Percentiles rank a stretch among this genome's conserved stretches.
Conservation (phyloP, 148 eudicot genomes). For the Amaranthus cruentus region DNA sequence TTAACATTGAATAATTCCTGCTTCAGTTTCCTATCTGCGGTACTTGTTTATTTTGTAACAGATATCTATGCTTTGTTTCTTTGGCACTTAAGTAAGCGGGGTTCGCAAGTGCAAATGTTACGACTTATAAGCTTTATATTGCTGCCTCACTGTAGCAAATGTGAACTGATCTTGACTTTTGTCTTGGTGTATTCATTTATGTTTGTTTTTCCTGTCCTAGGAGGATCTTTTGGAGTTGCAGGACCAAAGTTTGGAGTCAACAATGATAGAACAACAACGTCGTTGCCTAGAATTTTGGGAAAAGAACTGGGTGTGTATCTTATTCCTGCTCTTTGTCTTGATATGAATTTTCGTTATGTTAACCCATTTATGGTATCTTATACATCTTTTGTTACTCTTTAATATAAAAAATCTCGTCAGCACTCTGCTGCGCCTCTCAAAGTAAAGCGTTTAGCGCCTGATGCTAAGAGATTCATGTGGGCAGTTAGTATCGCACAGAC, state of each 20-base stretch:
- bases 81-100: background rate
- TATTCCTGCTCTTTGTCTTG: constrained; percentile 10
- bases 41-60: background rate
- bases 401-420: constrained; percentile 33
- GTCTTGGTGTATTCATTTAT: background rate
- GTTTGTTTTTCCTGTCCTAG: constrained; percentile 34
- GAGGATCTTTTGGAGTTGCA: constrained; percentile 92
- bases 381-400: background rate
- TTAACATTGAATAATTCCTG: background rate
- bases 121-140: background rate
- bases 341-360: constrained; percentile 1
- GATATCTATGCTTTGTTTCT: background rate
- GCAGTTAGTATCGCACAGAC: constrained; percentile 88
- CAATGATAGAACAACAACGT: constrained; percentile 55
- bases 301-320: constrained; percentile 80
- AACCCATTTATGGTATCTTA: background rate
- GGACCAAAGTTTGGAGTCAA: constrained; percentile 61
- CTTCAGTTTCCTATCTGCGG: background rate
- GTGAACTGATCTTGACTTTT: background rate
- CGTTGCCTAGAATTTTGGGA: constrained; percentile 94
- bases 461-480: constrained; percentile 87
- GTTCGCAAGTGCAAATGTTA: background rate
- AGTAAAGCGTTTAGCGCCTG: constrained; percentile 85
- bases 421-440: constrained; percentile 89
- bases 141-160: background rate